Percentiles rank a stretch among this genome's conserved stretches.
These are phyloP conservation scores for Bacterosira constricta DNA, from an alignment of 108 stramenopile genomes.

Conservation along the genomic window DNA sequence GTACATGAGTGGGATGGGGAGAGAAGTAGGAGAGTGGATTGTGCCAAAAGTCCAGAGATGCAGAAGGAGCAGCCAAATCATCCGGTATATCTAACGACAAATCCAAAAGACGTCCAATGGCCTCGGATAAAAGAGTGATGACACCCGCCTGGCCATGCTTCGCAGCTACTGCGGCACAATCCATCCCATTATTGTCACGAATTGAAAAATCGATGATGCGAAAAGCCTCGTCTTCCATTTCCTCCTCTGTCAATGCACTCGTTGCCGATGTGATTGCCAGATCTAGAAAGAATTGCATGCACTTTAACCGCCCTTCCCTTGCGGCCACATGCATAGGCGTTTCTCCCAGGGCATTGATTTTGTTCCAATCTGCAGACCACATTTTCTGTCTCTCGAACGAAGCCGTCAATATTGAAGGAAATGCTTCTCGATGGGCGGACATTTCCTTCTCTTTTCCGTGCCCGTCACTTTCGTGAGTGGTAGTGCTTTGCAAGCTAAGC, in stretches of 20 bases:
- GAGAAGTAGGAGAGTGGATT: background rate
- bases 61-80: slow-evolving; percentile 4
- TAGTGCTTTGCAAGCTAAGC: background rate
- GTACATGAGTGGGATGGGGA: too few relatives aligned
- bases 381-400: background rate
- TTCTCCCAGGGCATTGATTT: slow-evolving; percentile 19
- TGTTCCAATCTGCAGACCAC: slow-evolving; percentile 35
- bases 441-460: background rate
- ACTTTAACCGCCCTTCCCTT: slow-evolving; percentile 17
- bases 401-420: background rate
- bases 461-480: background rate
- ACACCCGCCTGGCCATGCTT: slow-evolving; percentile 16
- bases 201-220: slow-evolving; percentile 28
- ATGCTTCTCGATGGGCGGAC: slow-evolving; percentile 1
- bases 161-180: slow-evolving; percentile 32
- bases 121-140: slow-evolving; percentile 6
- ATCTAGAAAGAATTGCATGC: slow-evolving; percentile 41
- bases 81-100: background rate
- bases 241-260: background rate
- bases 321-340: slow-evolving; percentile 40
- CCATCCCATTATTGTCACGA: slow-evolving; percentile 39
- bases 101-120: slow-evolving; percentile 14
- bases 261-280: slow-evolving; percentile 10
- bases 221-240: background rate
- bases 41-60: background rate